phyloP scores from a whole-genome alignment of 164 flowering plant genomes.

The Litsea cubeba region DNA sequence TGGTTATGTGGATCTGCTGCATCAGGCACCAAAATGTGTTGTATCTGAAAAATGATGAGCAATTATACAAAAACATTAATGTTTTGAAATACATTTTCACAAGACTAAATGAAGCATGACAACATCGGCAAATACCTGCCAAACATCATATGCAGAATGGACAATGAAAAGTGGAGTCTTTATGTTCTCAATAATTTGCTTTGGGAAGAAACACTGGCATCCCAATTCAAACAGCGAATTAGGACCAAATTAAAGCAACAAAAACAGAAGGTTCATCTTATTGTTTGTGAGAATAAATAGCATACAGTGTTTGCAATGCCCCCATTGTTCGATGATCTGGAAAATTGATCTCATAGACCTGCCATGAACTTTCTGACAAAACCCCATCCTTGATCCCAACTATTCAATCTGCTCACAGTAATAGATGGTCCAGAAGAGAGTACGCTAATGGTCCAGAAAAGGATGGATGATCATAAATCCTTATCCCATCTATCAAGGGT shows the following conservation, averaged over 20 bases:
- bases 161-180: conserved; percentile 77
- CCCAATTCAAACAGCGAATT: conserved; percentile 13
- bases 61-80: background rate
- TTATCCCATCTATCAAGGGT: too few relatives aligned
- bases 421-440: too few relatives aligned
- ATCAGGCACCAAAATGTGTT: conserved; percentile 60
- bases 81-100: background rate
- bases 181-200: conserved; percentile 47
- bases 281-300: too few relatives aligned
- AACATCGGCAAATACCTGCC: conserved; percentile 58
- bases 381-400: too few relatives aligned
- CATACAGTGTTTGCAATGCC: too few relatives aligned
- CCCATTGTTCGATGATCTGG: too few relatives aligned
- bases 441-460: too few relatives aligned
- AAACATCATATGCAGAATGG: conserved; percentile 87
- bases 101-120: conserved; percentile 5
- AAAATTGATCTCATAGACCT: too few relatives aligned
- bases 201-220: conserved; percentile 82
- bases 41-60: conserved; percentile 48
- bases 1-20: conserved; percentile 38
- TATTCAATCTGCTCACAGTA: too few relatives aligned
- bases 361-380: too few relatives aligned
- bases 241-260: background rate
- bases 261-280: background rate
- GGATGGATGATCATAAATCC: too few relatives aligned